Conservation (phyloP, 1,284 basidiomycete genomes). For the Ustilago loliicola region DNA sequence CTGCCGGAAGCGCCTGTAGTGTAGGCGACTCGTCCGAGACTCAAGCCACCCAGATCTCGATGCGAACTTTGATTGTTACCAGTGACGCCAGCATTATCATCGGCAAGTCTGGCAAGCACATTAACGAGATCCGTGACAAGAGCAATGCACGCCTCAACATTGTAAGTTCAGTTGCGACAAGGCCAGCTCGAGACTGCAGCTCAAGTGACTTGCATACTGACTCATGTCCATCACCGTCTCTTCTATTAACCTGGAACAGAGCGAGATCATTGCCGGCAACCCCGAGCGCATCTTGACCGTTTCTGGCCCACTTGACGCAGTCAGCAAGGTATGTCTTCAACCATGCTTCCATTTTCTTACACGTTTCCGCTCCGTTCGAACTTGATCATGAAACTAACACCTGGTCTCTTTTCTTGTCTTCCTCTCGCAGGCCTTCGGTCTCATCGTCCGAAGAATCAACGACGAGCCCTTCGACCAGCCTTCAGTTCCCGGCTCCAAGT, state of each 20-base stretch:
- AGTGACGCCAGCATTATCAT: slow-evolving; percentile 99
- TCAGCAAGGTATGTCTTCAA: slow-evolving; percentile 84
- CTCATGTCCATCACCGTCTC: background rate
- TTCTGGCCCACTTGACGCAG: slow-evolving; percentile 95
- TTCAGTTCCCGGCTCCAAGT: slow-evolving; percentile 95
- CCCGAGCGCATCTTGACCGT: slow-evolving; percentile 98
- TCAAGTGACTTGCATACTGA: background rate
- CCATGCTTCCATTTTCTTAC: background rate
- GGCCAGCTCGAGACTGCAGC: background rate
- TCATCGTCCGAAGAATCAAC: slow-evolving; percentile 98
- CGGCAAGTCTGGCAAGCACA: slow-evolving; percentile 93
- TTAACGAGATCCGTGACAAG: slow-evolving; percentile 98
- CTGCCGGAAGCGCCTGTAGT: slow-evolving; percentile 33
- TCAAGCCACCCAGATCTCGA: slow-evolving; percentile 62
- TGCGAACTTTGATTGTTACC: slow-evolving; percentile 85
- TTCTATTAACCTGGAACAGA: slow-evolving; percentile 26
- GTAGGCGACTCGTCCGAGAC: slow-evolving; percentile 50
- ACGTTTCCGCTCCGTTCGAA: background rate
- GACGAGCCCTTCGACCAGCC: slow-evolving; percentile 98
- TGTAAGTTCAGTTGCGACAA: slow-evolving; percentile 49
- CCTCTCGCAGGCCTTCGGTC: slow-evolving; percentile 86
- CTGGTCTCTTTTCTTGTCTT: background rate
- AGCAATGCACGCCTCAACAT: slow-evolving; percentile 82
- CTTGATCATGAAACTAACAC: background rate
- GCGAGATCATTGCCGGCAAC: slow-evolving; percentile 77